phyloP scores from a whole-genome alignment of 2,329 filamentous ascomycete species.

The Talaromyces rugulosus region DNA sequence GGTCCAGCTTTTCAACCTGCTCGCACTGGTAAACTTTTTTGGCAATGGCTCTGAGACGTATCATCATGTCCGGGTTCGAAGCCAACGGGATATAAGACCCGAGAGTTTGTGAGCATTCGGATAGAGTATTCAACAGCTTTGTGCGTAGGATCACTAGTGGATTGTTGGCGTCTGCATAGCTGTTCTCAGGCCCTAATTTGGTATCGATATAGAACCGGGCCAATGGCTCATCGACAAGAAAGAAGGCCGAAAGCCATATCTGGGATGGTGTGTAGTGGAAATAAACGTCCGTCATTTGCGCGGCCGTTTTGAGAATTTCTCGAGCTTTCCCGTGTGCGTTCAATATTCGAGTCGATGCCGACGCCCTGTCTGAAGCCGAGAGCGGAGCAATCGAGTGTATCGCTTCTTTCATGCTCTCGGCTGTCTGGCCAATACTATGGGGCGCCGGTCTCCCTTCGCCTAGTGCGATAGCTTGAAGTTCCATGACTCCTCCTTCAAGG shows the following conservation, averaged over 20 bases:
- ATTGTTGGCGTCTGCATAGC: constrained; percentile 16
- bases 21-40: constrained; percentile 48
- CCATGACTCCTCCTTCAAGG: constrained; percentile 80
- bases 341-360: constrained; percentile 45
- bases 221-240: constrained; percentile 62
- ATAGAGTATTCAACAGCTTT: constrained; percentile 35
- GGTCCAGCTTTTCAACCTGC: constrained; percentile 44
- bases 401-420: constrained; percentile 26
- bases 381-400: constrained; percentile 29
- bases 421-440: constrained; percentile 25
- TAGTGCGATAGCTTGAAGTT: constrained; percentile 65
- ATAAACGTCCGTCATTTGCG: constrained; percentile 88
- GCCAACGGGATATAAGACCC: constrained; percentile 35
- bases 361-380: constrained; percentile 18
- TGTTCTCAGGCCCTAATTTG: constrained; percentile 31
- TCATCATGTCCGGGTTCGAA: constrained; percentile 37
- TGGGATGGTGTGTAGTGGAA: constrained; percentile 94
- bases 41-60: constrained; percentile 42
- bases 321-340: constrained; percentile 70
- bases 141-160: constrained; percentile 29
- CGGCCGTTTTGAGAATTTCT: constrained; percentile 70
- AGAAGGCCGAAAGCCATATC: constrained; percentile 80
- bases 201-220: constrained; percentile 42
- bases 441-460: constrained; percentile 47
- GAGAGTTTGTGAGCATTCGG: constrained; percentile 36